Conservation (phyloP, 148 eudicot species). For the Salicornia ramosissima region DNA sequence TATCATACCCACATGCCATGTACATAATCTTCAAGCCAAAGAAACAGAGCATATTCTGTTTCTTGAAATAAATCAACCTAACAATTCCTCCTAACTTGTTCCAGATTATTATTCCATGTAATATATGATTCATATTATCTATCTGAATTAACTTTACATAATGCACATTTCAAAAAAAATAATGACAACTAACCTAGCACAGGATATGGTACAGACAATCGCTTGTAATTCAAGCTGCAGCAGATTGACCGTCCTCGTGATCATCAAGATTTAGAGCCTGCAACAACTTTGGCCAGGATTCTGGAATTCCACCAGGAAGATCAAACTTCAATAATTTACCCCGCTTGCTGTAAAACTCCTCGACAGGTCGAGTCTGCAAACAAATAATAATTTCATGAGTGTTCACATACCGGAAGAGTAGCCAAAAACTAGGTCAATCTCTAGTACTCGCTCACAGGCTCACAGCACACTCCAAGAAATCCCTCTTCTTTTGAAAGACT, state of each 20-base stretch:
- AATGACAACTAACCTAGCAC: constrained; percentile 28
- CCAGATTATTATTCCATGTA: constrained; percentile 15
- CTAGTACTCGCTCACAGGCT: no score
- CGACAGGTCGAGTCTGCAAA: constrained; percentile 76
- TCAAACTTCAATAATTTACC: constrained; percentile 78
- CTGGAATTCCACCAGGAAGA: constrained; percentile 92
- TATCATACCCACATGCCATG: background rate
- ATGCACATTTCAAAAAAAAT: constrained; percentile 17
- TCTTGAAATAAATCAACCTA: background rate
- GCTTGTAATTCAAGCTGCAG: constrained; percentile 50
- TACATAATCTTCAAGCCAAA: background rate
- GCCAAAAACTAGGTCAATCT: background rate
- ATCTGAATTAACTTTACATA: constrained; percentile 4
- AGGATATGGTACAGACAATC: constrained; percentile 13
- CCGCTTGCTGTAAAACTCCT: constrained; percentile 68
- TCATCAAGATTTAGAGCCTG: constrained; percentile 63
- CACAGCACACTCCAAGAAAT: background rate
- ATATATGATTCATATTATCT: background rate
- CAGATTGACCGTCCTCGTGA: constrained; percentile 44
- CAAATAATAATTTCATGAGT: background rate
- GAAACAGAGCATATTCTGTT: background rate
- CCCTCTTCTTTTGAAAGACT: background rate
- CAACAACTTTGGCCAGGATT: constrained; percentile 89
- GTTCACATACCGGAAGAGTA: background rate
- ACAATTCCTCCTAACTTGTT: constrained; percentile 1